Conservation (phyloP, 2,329 filamentous ascomycete species). For the Chrysoporthe deuterocubensis region DNA sequence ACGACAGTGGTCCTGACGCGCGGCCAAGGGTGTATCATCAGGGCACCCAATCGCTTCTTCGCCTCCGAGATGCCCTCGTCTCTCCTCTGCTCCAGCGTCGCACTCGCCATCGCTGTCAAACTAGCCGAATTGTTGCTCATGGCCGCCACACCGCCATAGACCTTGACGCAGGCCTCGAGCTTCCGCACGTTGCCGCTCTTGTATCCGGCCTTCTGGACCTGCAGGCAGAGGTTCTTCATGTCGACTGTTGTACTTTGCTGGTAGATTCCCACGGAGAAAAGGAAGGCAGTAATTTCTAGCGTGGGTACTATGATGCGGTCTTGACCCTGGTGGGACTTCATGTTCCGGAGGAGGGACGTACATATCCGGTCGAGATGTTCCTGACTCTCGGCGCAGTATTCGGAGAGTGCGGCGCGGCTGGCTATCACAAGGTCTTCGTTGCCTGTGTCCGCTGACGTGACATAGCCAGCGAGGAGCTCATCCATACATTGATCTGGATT, state of each 20-base stretch:
- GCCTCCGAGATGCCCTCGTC: slow-evolving; percentile 57
- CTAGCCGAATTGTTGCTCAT: slow-evolving; percentile 31
- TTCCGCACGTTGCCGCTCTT: slow-evolving; percentile 83
- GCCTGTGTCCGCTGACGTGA: slow-evolving; percentile 76
- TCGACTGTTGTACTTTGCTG: slow-evolving; percentile 45
- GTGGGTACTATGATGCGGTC: slow-evolving; percentile 77
- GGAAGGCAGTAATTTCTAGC: slow-evolving; percentile 76
- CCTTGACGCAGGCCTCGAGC: slow-evolving; percentile 76
- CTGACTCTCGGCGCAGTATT: slow-evolving; percentile 51
- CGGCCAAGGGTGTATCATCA: slow-evolving; percentile 84
- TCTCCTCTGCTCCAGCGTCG: slow-evolving; percentile 35
- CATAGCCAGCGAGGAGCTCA: slow-evolving; percentile 66
- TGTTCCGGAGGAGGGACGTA: slow-evolving; percentile 55
- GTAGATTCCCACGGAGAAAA: slow-evolving; percentile 67
- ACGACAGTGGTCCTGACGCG: slow-evolving; percentile 65
- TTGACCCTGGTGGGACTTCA: slow-evolving; percentile 57
- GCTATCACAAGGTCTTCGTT: slow-evolving; percentile 75
- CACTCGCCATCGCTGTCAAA: slow-evolving; percentile 28
- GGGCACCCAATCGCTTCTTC: slow-evolving; percentile 69
- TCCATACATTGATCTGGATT: slow-evolving; percentile 48
- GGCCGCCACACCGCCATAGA: slow-evolving; percentile 73
- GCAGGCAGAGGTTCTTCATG: slow-evolving; percentile 65
- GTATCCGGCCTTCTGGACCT: slow-evolving; percentile 78
- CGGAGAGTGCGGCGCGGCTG: slow-evolving; percentile 66
- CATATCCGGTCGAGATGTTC: slow-evolving; percentile 51